These are phyloP conservation scores for Xylaria sp. DNA, from an alignment of 2,329 filamentous ascomycete genomes.

Conservation along the genomic window DNA sequence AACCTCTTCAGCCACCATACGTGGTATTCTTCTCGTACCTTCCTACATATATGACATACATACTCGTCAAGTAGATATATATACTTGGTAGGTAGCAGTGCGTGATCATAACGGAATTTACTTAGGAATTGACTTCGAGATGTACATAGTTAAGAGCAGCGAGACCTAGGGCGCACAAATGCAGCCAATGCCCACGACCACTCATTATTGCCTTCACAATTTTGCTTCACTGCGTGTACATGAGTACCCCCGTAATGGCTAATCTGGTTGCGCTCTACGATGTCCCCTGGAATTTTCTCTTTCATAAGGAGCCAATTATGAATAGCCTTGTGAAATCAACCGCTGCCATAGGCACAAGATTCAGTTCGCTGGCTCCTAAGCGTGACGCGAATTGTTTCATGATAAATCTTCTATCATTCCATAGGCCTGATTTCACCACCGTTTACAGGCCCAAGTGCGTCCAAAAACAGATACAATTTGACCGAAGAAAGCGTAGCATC, in stretches of 20 bases:
- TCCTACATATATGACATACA: too few relatives aligned
- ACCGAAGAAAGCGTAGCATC: slow-evolving; percentile 17
- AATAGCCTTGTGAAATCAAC: background rate
- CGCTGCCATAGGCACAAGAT: background rate
- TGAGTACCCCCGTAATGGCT: background rate
- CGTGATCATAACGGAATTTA: background rate
- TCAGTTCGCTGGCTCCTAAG: background rate
- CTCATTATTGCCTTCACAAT: background rate
- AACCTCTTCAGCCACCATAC: too few relatives aligned
- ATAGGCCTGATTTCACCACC: slow-evolving; percentile 27
- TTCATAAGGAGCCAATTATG: background rate
- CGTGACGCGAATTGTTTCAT: slow-evolving; percentile 3
- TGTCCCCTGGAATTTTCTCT: background rate
- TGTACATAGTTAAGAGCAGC: background rate
- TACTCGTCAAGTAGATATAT: too few relatives aligned
- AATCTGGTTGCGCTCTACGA: background rate
- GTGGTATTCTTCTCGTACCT: too few relatives aligned
- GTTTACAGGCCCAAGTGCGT: slow-evolving; percentile 22
- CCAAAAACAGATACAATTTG: slow-evolving; percentile 29
- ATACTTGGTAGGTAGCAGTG: background rate
- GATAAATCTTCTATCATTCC: slow-evolving; percentile 26
- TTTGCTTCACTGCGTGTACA: background rate
- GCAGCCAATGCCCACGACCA: background rate
- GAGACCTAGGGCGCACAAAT: background rate
- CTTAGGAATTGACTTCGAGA: background rate